A percentile compares a stretch with the other conserved stretches of the same genome.
phyloP scores from a whole-genome alignment of 495 filamentous ascomycete species.

The Neurospora intermedia region DNA sequence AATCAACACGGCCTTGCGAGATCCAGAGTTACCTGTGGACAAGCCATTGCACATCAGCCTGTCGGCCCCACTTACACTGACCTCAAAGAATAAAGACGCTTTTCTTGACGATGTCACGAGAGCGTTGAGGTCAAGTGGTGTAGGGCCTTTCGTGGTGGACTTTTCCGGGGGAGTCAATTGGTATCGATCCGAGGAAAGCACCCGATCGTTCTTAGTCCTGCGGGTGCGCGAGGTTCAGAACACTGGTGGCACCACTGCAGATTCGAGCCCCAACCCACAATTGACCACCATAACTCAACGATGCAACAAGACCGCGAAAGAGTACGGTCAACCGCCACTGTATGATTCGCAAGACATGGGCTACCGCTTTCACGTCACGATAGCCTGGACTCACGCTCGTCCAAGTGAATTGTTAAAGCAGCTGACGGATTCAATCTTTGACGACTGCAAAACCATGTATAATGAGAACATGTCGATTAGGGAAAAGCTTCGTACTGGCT shows the following conservation, averaged over 20 bases:
- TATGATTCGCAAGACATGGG: slow-evolving; percentile 33
- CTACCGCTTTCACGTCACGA: slow-evolving; percentile 65
- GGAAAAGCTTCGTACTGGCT: not conserved
- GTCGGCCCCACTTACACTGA: slow-evolving; percentile 60
- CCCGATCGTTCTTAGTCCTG: slow-evolving; percentile 80
- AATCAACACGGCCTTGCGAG: not conserved
- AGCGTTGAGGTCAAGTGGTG: slow-evolving; percentile 12
- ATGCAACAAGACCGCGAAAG: slow-evolving; percentile 50
- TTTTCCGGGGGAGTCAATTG: slow-evolving; percentile 23
- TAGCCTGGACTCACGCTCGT: slow-evolving; percentile 60
- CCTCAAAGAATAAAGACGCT: slow-evolving; percentile 49
- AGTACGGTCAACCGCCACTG: slow-evolving; percentile 60
- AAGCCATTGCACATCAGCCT: slow-evolving; percentile 79
- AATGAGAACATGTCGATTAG: not conserved
- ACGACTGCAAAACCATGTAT: slow-evolving; percentile 3
- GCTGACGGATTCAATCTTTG: slow-evolving; percentile 21
- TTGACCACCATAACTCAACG: slow-evolving; percentile 52
- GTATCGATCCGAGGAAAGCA: slow-evolving; percentile 47
- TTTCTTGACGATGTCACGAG: slow-evolving; percentile 44
- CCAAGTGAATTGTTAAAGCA: slow-evolving; percentile 27
- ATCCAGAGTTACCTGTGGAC: not conserved
- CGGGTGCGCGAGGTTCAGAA: slow-evolving; percentile 26
- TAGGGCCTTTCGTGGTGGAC: slow-evolving; percentile 27
- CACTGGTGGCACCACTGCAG: slow-evolving; percentile 1
- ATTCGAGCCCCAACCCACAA: slow-evolving; percentile 29